phyloP scores from a whole-genome alignment of 768 basidiomycete genomes.

The Cystofilobasidium ferigula region DNA sequence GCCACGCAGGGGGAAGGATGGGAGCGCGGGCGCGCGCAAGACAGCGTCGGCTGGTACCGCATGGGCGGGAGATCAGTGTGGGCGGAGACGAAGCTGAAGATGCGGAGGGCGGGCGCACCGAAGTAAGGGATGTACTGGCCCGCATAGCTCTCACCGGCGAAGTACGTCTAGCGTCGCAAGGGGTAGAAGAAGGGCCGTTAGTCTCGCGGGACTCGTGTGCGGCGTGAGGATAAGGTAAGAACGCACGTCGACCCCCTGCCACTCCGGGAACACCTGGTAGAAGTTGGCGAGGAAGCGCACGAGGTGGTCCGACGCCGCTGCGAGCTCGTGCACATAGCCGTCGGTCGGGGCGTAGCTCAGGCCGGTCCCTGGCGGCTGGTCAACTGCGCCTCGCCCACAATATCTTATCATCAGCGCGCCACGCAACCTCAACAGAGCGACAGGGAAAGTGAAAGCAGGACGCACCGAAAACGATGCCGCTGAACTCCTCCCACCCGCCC shows the following conservation, averaged over 20 bases:
- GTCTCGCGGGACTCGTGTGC: neutral
- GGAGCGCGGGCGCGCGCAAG: conserved; percentile 46
- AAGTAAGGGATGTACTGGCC: conserved; percentile 98
- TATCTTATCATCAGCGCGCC: neutral
- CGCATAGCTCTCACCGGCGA: conserved; percentile 92
- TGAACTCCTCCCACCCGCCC: conserved; percentile 96
- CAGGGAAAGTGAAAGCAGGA: conserved; percentile 26
- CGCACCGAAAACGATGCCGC: conserved; percentile 82
- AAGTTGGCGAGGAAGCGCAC: conserved; percentile 77
- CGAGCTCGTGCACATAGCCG: conserved; percentile 66
- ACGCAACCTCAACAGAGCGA: neutral
- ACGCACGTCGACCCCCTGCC: conserved; percentile 66
- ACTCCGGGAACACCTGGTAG: conserved; percentile 84
- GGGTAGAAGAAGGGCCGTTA: neutral
- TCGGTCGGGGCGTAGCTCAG: conserved; percentile 81
- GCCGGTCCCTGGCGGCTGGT: conserved; percentile 94
- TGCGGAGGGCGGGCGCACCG: conserved; percentile 43
- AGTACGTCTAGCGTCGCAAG: conserved; percentile 77
- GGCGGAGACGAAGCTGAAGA: conserved; percentile 42
- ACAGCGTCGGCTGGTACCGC: conserved; percentile 57
- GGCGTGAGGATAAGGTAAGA: neutral
- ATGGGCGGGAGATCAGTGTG: conserved; percentile 42
- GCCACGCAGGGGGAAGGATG: conserved; percentile 59
- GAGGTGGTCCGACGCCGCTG: conserved; percentile 62
- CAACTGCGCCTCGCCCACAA: conserved; percentile 50